These are phyloP conservation scores for Raffaelea ambrosiae DNA, from an alignment of 2,329 filamentous ascomycete genomes.

Conservation along the genomic window DNA sequence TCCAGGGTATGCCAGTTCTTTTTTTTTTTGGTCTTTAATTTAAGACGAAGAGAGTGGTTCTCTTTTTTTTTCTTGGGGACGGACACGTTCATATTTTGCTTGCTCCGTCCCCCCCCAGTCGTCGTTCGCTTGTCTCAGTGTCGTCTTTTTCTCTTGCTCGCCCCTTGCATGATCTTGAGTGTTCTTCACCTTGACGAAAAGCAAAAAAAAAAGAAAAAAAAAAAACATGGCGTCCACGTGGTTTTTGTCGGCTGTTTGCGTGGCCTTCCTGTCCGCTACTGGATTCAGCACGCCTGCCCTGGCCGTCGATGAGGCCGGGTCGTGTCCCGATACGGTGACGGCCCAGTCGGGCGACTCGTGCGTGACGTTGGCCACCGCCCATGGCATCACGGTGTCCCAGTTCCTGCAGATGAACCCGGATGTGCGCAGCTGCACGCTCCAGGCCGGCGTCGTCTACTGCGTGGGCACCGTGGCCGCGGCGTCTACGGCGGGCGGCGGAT, in stretches of 20 bases:
- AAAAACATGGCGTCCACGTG: not conserved
- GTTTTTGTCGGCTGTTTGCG: not conserved
- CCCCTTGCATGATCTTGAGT: no score
- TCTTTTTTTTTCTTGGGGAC: no score
- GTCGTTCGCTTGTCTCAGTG: no score
- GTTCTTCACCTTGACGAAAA: no score
- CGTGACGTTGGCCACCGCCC: conserved; percentile 12
- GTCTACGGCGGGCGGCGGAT: no score
- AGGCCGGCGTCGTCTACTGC: conserved; percentile 6
- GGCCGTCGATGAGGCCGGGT: not conserved
- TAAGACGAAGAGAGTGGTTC: no score
- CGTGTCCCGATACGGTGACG: conserved; percentile 14
- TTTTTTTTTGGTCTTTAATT: not conserved
- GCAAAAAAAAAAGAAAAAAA: no score
- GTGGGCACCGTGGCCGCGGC: conserved; percentile 2
- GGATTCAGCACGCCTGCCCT: not conserved
- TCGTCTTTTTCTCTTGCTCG: no score
- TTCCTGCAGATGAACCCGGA: conserved; percentile 10
- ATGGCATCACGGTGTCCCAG: conserved; percentile 15
- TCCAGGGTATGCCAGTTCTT: no score
- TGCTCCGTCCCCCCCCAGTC: no score
- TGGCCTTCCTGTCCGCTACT: not conserved
- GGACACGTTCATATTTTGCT: no score
- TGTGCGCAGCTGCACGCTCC: conserved; percentile 7
- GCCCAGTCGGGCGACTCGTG: conserved; percentile 19